A percentile compares a stretch with the other conserved stretches of the same genome.
Evolutionary conservation across 345 rosid genomes (phyloP).

Genomic region (Garcia nutans): DNA sequence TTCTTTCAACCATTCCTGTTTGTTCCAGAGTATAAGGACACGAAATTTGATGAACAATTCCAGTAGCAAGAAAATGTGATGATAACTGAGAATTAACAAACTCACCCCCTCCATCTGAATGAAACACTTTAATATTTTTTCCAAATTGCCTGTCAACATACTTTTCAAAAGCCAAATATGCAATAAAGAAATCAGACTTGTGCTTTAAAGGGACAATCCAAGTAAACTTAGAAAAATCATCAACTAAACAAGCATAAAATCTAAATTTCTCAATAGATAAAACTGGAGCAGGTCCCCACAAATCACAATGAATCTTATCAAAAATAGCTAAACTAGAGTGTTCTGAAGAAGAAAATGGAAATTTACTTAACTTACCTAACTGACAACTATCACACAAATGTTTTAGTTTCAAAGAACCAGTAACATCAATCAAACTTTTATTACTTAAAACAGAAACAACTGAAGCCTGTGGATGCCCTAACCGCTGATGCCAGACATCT

Average conservation of each 20-base stretch:
- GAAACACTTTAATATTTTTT: background rate
- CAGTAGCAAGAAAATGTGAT: background rate
- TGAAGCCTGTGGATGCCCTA: too few relatives aligned
- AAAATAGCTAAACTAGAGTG: background rate
- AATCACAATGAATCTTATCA: background rate
- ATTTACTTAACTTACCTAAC: background rate
- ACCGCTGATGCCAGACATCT: conserved; percentile 9
- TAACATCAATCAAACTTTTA: background rate
- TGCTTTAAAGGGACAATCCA: background rate
- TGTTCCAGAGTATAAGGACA: background rate
- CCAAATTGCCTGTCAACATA: conserved; percentile 8
- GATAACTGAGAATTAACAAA: too few relatives aligned
- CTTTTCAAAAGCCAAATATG: conserved; percentile 5
- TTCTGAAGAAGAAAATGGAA: background rate
- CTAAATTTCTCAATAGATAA: too few relatives aligned
- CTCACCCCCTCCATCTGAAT: background rate
- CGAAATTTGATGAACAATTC: background rate
- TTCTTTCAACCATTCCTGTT: background rate
- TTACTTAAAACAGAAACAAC: background rate
- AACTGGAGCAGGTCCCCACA: too few relatives aligned
- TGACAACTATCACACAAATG: background rate
- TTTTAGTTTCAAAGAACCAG: background rate
- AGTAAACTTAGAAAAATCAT: conserved; percentile 8
- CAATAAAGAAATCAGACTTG: background rate
- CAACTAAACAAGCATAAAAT: background rate